Conservation (phyloP, 148 eudicot genomes). For the Chenopodium formosanum region DNA sequence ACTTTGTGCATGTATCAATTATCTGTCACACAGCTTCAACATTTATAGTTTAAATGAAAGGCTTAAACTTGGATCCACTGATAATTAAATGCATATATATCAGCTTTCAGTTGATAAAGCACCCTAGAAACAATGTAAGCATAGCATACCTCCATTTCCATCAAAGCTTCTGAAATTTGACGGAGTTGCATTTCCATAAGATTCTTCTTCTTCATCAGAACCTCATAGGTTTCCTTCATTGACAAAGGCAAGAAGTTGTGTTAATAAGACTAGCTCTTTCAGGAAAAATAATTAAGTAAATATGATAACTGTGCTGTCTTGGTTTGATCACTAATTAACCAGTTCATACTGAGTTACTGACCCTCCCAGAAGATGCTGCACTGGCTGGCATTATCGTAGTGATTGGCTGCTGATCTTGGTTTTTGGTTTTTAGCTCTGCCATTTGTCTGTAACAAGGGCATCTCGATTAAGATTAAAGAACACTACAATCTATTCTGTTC, state of each 20-base stretch:
- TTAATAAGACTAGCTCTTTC: neutral
- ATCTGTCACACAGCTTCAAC: neutral
- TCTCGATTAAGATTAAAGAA: neutral
- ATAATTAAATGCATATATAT: neutral
- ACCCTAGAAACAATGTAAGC: neutral
- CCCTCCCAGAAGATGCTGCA: slow-evolving; percentile 22
- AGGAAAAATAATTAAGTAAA: neutral
- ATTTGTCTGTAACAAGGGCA: slow-evolving; percentile 14
- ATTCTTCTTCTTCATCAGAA: slow-evolving; percentile 37
- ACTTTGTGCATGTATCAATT: neutral
- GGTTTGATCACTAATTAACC: neutral
- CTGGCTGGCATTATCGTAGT: slow-evolving; percentile 11
- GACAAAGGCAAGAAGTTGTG: neutral
- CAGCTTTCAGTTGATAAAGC: neutral
- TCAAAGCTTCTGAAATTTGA: slow-evolving; percentile 26
- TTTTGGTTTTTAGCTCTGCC: slow-evolving; percentile 22
- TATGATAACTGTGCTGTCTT: neutral
- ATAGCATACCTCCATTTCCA: slow-evolving; percentile 38
- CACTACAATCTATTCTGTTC: neutral
- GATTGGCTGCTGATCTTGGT: slow-evolving; percentile 18
- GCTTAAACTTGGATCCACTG: neutral
- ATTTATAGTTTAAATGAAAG: neutral
- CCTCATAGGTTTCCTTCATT: slow-evolving; percentile 33
- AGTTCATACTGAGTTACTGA: slow-evolving; percentile 23
- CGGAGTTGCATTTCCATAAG: slow-evolving; percentile 37